A percentile compares a stretch with the other conserved stretches of the same genome.
These are phyloP conservation scores for Luffa acutangula DNA, from an alignment of 306 rosid species.

Conservation along the genomic window DNA sequence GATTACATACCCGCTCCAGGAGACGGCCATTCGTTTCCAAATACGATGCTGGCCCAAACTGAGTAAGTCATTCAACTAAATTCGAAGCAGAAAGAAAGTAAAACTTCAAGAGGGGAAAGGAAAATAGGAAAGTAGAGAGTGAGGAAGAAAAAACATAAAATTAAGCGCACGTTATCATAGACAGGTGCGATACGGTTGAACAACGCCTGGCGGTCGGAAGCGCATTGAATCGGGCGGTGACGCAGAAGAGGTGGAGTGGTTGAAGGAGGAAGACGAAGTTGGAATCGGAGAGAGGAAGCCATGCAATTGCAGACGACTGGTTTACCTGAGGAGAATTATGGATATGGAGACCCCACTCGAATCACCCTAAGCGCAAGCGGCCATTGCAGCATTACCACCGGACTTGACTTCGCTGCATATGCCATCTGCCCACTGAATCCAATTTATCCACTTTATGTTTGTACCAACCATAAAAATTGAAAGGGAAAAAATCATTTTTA, in stretches of 20 bases:
- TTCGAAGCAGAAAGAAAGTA: neutral
- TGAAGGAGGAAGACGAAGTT: conserved; percentile 15
- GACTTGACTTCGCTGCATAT: neutral
- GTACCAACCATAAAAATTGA: neutral
- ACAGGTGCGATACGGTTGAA: conserved; percentile 84
- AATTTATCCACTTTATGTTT: neutral
- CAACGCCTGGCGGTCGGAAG: conserved; percentile 47
- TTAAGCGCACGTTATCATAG: conserved; percentile 49
- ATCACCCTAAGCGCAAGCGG: neutral
- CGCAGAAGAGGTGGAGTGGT: conserved; percentile 18
- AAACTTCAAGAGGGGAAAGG: neutral
- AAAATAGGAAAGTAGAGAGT: neutral
- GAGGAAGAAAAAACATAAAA: neutral
- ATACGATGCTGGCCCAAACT: conserved; percentile 86
- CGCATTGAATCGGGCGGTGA: conserved; percentile 25
- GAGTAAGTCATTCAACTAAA: conserved; percentile 64
- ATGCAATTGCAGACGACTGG: neutral
- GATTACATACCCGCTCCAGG: conserved; percentile 55
- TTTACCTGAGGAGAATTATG: neutral
- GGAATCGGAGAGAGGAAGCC: conserved; percentile 15
- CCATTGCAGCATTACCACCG: neutral
- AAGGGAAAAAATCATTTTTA: no score
- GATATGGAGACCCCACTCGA: neutral
- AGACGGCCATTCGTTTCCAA: conserved; percentile 88
- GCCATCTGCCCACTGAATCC: neutral